Base-by-base conservation (phyloP, 2,329 filamentous ascomycete genomes). In the Botrytis porri region DNA sequence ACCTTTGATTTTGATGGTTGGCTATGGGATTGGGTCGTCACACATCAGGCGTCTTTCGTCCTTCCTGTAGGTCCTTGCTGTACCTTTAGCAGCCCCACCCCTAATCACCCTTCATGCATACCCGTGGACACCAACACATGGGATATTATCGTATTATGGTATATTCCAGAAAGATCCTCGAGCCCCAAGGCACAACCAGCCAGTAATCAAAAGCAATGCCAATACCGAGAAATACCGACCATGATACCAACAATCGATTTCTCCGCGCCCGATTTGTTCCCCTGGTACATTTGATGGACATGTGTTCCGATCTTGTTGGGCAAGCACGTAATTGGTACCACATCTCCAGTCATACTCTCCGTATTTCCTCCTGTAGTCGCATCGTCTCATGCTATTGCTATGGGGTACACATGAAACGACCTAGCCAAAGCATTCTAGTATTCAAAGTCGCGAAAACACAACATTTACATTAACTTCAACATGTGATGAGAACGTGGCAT, bases 401-500 rank as follows among this genome's bases (percentile, higher is more conserved):
- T 12, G 37, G 25, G 9, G 25, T 62, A 9, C 37, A 62, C 22
- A 18, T 14, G 25, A 62, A 37, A 29, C 18, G 10, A 41, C 37
- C 22, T 25, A 62, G 37, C 25, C 4, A 62, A 57, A 57, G 51
- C n/a, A 57, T 29, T 57, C 51, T 57, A 57, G 51, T 14, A 29
- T 57, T 29, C 2, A 7, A 29, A 18, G n/a, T 57, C 14, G n/a
- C 51, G 51, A 57, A 57, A 57, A 57, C 25, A 62, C 32, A 37
- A 39, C 32, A 29, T 16, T 20, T 10, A 25, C n/a, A 29, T 16
- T 20, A 20, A 25, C n/a, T 35, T 25, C 8, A 29, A 16, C 64
- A 66, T 35, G 37, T 66, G 45, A 66, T 37, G 32, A 66, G 22
- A 66, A 66, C 64, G 45, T 66, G 64, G 64, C 45, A 54, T 51